These are phyloP conservation scores for Dendrostoma leiphaemia DNA, from an alignment of 2,329 filamentous ascomycete genomes.

Conservation along the genomic window DNA sequence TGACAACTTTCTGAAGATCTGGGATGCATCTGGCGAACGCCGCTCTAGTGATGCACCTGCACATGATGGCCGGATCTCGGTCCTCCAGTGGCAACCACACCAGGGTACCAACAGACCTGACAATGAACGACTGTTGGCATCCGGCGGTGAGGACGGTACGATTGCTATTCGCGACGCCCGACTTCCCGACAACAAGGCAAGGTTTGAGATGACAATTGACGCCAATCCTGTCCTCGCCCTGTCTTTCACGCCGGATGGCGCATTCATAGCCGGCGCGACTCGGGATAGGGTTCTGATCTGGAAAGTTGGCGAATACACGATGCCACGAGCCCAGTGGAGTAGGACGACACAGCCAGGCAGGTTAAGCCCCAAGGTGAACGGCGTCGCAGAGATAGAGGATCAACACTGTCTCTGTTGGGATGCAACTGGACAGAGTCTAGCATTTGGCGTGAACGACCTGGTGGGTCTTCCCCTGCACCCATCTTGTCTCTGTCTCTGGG, in stretches of 20 bases:
- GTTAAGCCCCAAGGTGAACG: conserved; percentile 49
- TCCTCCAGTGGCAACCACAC: conserved; percentile 60
- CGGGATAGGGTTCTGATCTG: conserved; percentile 59
- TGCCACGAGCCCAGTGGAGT: conserved; percentile 61
- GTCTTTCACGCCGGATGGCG: conserved; percentile 62
- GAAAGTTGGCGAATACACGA: conserved; percentile 58
- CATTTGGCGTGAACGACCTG: conserved; percentile 61
- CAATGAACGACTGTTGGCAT: conserved; percentile 58
- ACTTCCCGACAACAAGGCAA: conserved; percentile 52
- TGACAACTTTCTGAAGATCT: conserved; percentile 39
- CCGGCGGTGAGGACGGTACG: conserved; percentile 60
- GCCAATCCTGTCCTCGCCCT: conserved; percentile 53
- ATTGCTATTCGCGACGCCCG: conserved; percentile 63
- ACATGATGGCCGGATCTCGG: conserved; percentile 57
- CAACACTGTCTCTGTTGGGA: conserved; percentile 64
- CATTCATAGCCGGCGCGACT: conserved; percentile 61
- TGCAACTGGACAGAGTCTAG: conserved; percentile 58
- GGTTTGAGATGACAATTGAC: conserved; percentile 60
- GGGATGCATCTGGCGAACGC: conserved; percentile 52
- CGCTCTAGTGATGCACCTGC: conserved; percentile 50
- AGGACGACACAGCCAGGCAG: conserved; percentile 54
- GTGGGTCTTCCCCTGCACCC: conserved; percentile 40
- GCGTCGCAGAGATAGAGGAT: conserved; percentile 57
- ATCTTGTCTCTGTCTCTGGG: not conserved
- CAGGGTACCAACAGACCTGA: conserved; percentile 34